A percentile compares a stretch with the other conserved stretches of the same genome.
Conservation (phyloP, 495 filamentous ascomycete species). For the Entonaema liquescens region DNA sequence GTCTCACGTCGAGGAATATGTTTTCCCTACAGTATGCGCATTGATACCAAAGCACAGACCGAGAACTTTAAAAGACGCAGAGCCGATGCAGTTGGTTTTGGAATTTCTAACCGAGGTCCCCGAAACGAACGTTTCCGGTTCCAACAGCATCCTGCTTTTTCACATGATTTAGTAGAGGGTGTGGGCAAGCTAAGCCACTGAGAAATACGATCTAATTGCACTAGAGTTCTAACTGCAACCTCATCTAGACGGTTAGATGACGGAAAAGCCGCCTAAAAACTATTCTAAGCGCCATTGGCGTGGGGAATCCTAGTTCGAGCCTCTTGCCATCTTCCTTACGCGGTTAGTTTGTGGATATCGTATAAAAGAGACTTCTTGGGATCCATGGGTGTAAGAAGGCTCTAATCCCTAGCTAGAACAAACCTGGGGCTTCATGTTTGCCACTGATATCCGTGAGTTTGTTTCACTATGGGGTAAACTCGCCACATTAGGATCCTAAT, state of each 20-base stretch:
- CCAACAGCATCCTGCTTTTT: slow-evolving; percentile 4
- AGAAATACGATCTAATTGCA: neutral
- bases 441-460: neutral
- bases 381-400: neutral
- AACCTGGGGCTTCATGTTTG: neutral
- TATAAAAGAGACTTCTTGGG: neutral
- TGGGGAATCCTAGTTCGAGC: slow-evolving; percentile 3
- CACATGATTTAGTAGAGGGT: neutral
- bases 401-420: neutral
- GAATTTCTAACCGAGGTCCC: slow-evolving; percentile 23
- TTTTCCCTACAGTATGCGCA: neutral
- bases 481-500: neutral
- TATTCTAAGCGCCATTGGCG: slow-evolving; percentile 6
- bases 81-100: neutral
- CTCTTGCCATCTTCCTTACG: neutral
- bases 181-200: slow-evolving; percentile 1
- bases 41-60: neutral
- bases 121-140: neutral
- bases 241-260: neutral
- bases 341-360: neutral
- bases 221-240: neutral
- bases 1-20: neutral
- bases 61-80: slow-evolving; percentile 7
- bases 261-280: slow-evolving; percentile 1
- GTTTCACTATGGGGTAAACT: neutral